Base-by-base conservation (phyloP, 2,329 filamentous ascomycete genomes). In the Setomelanomma holmii region DNA sequence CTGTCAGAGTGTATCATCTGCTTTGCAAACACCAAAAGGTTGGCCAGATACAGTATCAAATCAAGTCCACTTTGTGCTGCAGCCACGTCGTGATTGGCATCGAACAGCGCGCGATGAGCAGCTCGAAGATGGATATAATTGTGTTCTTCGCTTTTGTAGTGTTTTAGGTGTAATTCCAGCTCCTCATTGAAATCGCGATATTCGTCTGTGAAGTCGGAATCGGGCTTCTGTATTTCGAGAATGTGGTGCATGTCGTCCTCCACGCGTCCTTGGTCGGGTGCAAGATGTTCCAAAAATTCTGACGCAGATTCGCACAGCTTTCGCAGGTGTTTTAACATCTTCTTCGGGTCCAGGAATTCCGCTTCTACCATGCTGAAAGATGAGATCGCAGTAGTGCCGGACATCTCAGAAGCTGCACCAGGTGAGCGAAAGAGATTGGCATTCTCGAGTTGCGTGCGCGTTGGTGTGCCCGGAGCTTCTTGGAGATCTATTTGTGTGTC, bases 321-420 rank as follows among this genome's bases (percentile, higher is more conserved):
- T 19, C 71, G 70, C 23, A 81, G 55, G 17, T 72, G 68, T 41
- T 75, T 75, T 4, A 79, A 44, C 40, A 82, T 78, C 33, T 71
- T 60, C 24, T 76, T 75, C 4, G 70, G 47, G 38, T 80, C 76
- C 8, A 81, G 64, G 10, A 74, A 67, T 20, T 73, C 68, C 22
- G 77, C 68, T 46, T 80, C 77, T 30, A 76, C 73, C 51, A 74
- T 72, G 5, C 78, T 79, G 49, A 78, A 77, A 2, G 78, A 78
- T 0, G 78, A 78, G 38, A 77, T 77, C 4, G 76, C 76, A 2
- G 79, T 80, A 2, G 76, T 80, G 12, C 77, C 78, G 4, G 79
- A 80, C 61, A 79, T 75, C 35, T 69, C 74, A 5, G 78, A 80
- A 14, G 61, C 59, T 21, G 65, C 70, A 20, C 71, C 73, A n/a